Base-by-base conservation (phyloP, 2,329 filamentous ascomycete genomes). In the Dactylellina drechsleri region DNA sequence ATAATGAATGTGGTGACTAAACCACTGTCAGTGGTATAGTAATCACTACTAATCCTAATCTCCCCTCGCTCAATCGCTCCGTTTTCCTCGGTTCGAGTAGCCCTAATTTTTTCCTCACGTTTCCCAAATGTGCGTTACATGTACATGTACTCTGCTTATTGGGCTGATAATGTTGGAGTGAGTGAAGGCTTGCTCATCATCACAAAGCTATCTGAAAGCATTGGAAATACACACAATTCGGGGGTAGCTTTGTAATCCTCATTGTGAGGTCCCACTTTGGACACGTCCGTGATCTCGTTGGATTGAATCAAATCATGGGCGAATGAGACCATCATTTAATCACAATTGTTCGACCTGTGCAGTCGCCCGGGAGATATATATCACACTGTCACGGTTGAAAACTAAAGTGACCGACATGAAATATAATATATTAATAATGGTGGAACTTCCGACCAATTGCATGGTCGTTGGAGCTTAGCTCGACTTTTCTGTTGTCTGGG, bases 1-100 rank as follows among this genome's bases (percentile, higher is more conserved):
- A 23, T 23, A 23, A 23, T 23, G 23, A 53, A 20, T 26, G 16
- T 23, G 40, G 50, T 74, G 62, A 74, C 70, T 74, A 74, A 74
- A 74, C 70, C 70, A 66, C 31, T 49, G 40, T 54, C 70, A 41
- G 56, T 60, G 71, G 71, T 68, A 75, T 75, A 75, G 71, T 75
- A 75, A 75, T 75, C 71, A 67, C 43, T 50, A 26, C 62, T 74
- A 67, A 74, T 67, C 64, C 41, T 10, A 23, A 23, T 23, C 23
- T 23, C 23, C 23, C 23, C 23, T 23, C 23, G 23, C 23, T 23
- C 23, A 23, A 23, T 23, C 23, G 23, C 40, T 43, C n/a, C 40
- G 2, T 12, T 61, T 45, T 20, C 10, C 54, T 47, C 54, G 61
- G 59, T 2, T 72, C 23, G n/a, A 47, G 41, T 66, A 53, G 59